phyloP scores from a whole-genome alignment of 2,329 filamentous ascomycete genomes.

The Zymoseptoria tritici region DNA sequence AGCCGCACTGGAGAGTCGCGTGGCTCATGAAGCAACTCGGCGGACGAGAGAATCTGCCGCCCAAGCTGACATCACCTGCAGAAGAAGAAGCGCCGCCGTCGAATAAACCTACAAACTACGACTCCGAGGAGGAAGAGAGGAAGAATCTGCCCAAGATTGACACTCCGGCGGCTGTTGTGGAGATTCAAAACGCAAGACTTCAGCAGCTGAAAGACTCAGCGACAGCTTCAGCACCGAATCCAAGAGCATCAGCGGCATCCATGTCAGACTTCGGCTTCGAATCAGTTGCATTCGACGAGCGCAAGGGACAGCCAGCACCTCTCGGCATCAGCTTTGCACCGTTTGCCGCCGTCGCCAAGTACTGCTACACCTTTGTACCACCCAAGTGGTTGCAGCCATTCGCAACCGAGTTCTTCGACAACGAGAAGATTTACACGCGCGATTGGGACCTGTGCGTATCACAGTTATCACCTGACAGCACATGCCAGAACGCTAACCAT shows the following conservation, averaged over 20 bases:
- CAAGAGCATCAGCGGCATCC: background rate
- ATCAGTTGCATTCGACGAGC: slow-evolving; percentile 12
- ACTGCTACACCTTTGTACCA: slow-evolving; percentile 53
- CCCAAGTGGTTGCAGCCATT: slow-evolving; percentile 40
- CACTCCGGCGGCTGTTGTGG: background rate
- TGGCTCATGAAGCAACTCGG: slow-evolving; percentile 11
- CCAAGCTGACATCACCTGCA: slow-evolving; percentile 5
- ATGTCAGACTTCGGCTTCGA: background rate
- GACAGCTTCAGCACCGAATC: background rate
- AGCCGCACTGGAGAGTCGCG: background rate
- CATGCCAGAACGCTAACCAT: background rate
- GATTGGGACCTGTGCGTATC: slow-evolving; percentile 69
- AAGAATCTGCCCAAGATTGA: slow-evolving; percentile 2
- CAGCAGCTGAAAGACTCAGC: background rate
- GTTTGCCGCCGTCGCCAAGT: slow-evolving; percentile 46
- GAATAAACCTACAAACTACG: slow-evolving; percentile 1
- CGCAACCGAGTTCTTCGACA: slow-evolving; percentile 50
- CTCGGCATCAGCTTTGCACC: slow-evolving; percentile 32
- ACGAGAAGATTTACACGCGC: slow-evolving; percentile 50
- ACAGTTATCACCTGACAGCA: background rate
- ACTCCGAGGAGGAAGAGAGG: slow-evolving; percentile 7
- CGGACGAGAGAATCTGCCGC: slow-evolving; percentile 14
- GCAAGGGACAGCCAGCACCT: slow-evolving; percentile 29
- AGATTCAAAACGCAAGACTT: background rate
- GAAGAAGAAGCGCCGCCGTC: background rate